Conservation (phyloP, 306 rosid genomes). For the Vachellia pachyceras region DNA sequence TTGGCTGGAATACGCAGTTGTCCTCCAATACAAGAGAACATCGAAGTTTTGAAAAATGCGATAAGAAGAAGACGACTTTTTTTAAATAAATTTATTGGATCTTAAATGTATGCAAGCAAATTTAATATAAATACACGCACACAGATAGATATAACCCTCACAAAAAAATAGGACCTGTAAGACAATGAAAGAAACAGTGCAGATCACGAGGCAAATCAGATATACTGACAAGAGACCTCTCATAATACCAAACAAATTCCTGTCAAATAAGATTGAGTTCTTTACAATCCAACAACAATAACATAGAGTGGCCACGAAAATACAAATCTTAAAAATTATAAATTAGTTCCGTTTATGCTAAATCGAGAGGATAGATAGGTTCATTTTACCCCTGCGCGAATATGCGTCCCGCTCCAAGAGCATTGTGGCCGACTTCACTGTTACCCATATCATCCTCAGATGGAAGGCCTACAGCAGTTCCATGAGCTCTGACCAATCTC, state of each 20-base stretch:
- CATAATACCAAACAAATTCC: background rate
- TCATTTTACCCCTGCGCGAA: slow-evolving; percentile 86
- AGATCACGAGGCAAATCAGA: background rate
- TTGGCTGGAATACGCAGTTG: background rate
- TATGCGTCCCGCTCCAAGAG: slow-evolving; percentile 98
- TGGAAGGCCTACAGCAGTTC: slow-evolving; percentile 93
- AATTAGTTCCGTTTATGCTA: background rate
- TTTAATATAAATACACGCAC: background rate
- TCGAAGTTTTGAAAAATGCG: background rate
- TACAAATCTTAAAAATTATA: background rate
- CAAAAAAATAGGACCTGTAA: background rate
- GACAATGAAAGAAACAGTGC: background rate
- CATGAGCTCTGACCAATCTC: slow-evolving; percentile 96
- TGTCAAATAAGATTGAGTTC: background rate
- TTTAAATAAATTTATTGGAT: background rate
- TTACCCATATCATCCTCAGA: slow-evolving; percentile 99
- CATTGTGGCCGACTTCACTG: slow-evolving; percentile 98
- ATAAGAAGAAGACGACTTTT: background rate
- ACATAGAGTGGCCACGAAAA: background rate
- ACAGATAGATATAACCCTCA: background rate
- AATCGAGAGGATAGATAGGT: background rate
- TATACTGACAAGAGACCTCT: background rate
- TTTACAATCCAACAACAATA: background rate
- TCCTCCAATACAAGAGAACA: slow-evolving; percentile 6
- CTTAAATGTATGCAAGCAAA: background rate